Percentiles rank a stretch among this genome's conserved stretches.
Evolutionary conservation across 2,329 filamentous ascomycete species (phyloP).

Genomic region (Clarireedia sp.): DNA sequence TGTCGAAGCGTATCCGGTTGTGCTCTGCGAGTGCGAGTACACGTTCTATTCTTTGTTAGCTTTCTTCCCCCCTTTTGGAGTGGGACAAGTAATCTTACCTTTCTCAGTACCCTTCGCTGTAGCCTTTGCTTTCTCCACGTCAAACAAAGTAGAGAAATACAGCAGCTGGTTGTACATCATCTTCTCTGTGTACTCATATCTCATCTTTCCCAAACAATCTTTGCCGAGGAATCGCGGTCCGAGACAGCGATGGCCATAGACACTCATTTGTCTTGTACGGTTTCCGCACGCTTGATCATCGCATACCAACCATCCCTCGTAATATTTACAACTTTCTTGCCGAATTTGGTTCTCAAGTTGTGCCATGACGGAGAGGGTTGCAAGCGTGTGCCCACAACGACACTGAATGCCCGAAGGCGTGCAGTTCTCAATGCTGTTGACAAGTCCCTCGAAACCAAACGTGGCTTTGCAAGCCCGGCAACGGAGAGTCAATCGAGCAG

Average conservation of each 20-base stretch:
- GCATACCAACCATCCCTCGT: conserved; percentile 85
- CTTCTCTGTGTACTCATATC: conserved; percentile 81
- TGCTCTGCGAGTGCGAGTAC: conserved; percentile 68
- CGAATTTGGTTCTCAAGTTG: conserved; percentile 84
- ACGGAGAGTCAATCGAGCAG: conserved; percentile 65
- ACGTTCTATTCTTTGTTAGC: conserved; percentile 30
- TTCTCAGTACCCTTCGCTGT: conserved; percentile 43
- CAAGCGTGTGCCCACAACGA: conserved; percentile 53
- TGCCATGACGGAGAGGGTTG: conserved; percentile 71
- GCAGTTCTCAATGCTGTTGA: conserved; percentile 48
- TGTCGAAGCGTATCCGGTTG: conserved; percentile 72
- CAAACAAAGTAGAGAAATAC: conserved; percentile 78
- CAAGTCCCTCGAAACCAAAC: conserved; percentile 70
- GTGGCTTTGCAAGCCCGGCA: conserved; percentile 73
- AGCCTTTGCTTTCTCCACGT: conserved; percentile 71
- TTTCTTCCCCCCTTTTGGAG: not conserved
- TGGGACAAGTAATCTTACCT: conserved; percentile 17
- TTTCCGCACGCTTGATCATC: conserved; percentile 81
- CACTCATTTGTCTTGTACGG: conserved; percentile 83
- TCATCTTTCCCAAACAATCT: conserved; percentile 81
- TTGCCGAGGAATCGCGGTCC: conserved; percentile 77
- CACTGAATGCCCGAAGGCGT: conserved; percentile 72
- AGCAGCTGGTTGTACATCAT: conserved; percentile 90
- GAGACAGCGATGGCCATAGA: conserved; percentile 84
- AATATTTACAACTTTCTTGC: conserved; percentile 71